phyloP scores from a whole-genome alignment of 2,329 filamentous ascomycete genomes.

The Apiospora malaysiana region DNA sequence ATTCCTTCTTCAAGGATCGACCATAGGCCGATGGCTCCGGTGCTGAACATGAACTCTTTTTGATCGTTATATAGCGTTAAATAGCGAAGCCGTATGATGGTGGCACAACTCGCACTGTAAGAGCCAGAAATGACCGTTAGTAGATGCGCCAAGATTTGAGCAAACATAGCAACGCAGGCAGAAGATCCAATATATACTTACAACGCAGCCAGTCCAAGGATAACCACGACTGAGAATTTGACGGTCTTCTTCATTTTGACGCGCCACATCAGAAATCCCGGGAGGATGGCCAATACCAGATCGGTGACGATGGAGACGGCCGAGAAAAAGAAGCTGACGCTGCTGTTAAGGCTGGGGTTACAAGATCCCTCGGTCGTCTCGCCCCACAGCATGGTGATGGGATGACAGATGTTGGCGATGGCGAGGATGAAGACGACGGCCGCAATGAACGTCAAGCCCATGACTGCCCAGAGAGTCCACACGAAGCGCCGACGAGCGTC shows the following conservation, averaged over 20 bases:
- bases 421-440: constrained; percentile 37
- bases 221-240: constrained; percentile 50
- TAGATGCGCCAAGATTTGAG: no score
- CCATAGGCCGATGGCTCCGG: constrained; percentile 51
- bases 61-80: constrained; percentile 47
- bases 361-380: constrained; percentile 35
- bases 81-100: constrained; percentile 49
- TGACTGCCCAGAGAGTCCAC: constrained; percentile 36
- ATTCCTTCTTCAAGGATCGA: constrained; percentile 55
- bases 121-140: constrained; percentile 17
- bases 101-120: constrained; percentile 42
- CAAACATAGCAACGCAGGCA: no score
- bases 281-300: constrained; percentile 43
- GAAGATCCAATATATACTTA: constrained; percentile 32
- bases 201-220: constrained; percentile 51
- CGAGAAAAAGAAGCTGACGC: constrained; percentile 42
- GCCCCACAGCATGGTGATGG: constrained; percentile 39
- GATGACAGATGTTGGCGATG: constrained; percentile 40
- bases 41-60: constrained; percentile 46
- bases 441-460: constrained; percentile 30
- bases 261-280: constrained; percentile 46
- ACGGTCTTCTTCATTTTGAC: constrained; percentile 49
- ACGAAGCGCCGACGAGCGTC: constrained; percentile 36
- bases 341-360: constrained; percentile 37
- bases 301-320: constrained; percentile 45